Percentiles rank a stretch among this genome's conserved stretches.
phyloP scores from a whole-genome alignment of 768 basidiomycete species.

The Fomitopsis pulvina region DNA sequence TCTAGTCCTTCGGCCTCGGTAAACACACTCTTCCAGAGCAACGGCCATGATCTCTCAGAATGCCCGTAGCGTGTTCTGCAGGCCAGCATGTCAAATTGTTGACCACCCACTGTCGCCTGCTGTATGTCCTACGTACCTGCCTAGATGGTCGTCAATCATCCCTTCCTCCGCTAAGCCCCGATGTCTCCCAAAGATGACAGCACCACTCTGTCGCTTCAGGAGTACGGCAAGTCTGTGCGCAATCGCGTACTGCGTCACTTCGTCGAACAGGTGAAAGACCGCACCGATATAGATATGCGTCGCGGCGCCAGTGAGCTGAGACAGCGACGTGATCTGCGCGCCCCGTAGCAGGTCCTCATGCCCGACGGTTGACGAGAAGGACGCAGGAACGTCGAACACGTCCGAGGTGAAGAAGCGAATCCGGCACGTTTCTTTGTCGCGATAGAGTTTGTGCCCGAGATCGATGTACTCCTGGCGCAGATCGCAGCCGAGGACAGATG shows the following conservation, averaged over 20 bases:
- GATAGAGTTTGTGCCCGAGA: slow-evolving; percentile 23
- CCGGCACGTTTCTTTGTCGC: slow-evolving; percentile 15
- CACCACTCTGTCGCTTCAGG: slow-evolving; percentile 18
- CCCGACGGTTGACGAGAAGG: neutral
- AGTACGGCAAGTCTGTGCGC: slow-evolving; percentile 23
- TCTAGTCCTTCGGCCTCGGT: slow-evolving; percentile 16
- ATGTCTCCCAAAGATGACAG: slow-evolving; percentile 29
- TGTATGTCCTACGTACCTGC: slow-evolving; percentile 11
- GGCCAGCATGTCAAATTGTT: too few species aligned
- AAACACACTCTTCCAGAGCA: slow-evolving; percentile 24
- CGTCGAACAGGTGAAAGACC: slow-evolving; percentile 31
- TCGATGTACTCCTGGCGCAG: slow-evolving; percentile 25
- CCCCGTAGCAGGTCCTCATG: neutral
- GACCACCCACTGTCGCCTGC: too few species aligned
- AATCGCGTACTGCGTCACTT: slow-evolving; percentile 24
- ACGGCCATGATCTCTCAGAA: slow-evolving; percentile 24
- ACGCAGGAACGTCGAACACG: slow-evolving; percentile 20
- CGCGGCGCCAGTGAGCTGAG: slow-evolving; percentile 19
- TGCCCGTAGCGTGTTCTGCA: slow-evolving; percentile 24
- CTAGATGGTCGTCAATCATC: slow-evolving; percentile 22
- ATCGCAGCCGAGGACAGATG: slow-evolving; percentile 23
- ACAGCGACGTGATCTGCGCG: slow-evolving; percentile 11
- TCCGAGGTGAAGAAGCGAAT: slow-evolving; percentile 27
- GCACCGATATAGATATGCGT: slow-evolving; percentile 27
- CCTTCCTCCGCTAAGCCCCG: slow-evolving; percentile 21